A percentile compares a stretch with the other conserved stretches of the same genome.
Evolutionary conservation across 2,329 filamentous ascomycete species (phyloP).

Genomic region (Aureobasidium sp.): DNA sequence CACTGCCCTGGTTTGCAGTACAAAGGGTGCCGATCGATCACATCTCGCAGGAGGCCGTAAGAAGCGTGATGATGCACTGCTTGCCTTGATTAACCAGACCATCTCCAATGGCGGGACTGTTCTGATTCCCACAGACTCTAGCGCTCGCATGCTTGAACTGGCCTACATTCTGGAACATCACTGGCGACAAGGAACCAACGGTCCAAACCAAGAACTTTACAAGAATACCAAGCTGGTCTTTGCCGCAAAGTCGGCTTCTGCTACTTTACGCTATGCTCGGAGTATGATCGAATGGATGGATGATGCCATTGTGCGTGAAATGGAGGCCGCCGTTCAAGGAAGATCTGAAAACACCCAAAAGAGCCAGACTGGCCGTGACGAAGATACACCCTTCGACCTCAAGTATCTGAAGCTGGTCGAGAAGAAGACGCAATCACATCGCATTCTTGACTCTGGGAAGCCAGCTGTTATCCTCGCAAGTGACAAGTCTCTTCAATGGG

Average conservation of each 20-base stretch:
- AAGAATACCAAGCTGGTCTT: conserved; percentile 61
- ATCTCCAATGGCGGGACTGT: conserved; percentile 81
- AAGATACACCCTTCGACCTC: conserved; percentile 79
- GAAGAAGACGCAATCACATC: conserved; percentile 70
- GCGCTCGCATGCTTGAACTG: conserved; percentile 85
- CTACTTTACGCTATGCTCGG: conserved; percentile 81
- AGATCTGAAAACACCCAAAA: conserved; percentile 26
- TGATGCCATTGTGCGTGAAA: conserved; percentile 80
- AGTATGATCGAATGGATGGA: conserved; percentile 99
- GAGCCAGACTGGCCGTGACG: conserved; percentile 26
- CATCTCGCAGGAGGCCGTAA: conserved; percentile 54
- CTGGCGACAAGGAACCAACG: conserved; percentile 56
- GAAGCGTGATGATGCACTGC: conserved; percentile 76
- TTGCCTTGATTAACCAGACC: conserved; percentile 74
- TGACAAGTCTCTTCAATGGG: conserved; percentile 87
- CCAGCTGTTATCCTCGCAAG: conserved; percentile 81
- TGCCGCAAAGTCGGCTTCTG: conserved; percentile 77
- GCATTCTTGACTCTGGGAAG: conserved; percentile 49
- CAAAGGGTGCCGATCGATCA: conserved; percentile 66
- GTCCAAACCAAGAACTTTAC: conserved; percentile 37
- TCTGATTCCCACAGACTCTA: conserved; percentile 89
- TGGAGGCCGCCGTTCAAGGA: conserved; percentile 37
- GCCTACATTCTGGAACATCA: conserved; percentile 88
- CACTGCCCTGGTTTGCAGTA: conserved; percentile 88
- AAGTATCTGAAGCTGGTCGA: conserved; percentile 78